Conservation (phyloP, 176 grass and related monocot genomes). For the Lolium multiflorum region DNA sequence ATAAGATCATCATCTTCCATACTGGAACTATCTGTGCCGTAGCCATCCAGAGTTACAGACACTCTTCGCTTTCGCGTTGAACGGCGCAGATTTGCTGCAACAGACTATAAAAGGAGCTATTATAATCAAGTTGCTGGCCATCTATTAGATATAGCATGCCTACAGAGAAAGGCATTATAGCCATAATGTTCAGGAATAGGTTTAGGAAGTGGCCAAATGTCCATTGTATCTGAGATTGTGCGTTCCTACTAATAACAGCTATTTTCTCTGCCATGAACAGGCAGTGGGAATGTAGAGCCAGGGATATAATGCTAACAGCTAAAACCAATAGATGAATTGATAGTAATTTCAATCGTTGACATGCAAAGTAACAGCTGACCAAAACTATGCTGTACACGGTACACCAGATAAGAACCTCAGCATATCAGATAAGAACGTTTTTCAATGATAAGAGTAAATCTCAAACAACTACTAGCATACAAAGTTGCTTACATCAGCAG, state of each 20-base stretch:
- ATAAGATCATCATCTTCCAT: constrained; percentile 98
- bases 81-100: constrained; percentile 85
- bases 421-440: not conserved
- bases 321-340: not conserved
- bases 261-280: not conserved
- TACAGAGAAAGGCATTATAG: not conserved
- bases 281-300: not conserved
- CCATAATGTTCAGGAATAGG: constrained; percentile 8
- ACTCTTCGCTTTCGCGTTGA: constrained; percentile 95
- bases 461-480: not conserved
- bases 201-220: constrained; percentile 12
- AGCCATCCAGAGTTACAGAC: constrained; percentile 87
- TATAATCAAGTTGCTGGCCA: constrained; percentile 34
- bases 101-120: constrained; percentile 65
- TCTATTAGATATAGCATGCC: constrained; percentile 17
- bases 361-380: constrained; percentile 9
- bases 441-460: not conserved
- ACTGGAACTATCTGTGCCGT: constrained; percentile 85
- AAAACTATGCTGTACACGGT: not conserved
- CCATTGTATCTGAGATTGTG: not conserved
- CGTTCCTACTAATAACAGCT: constrained; percentile 19
- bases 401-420: constrained; percentile 13
- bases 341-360: not conserved
- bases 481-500: constrained; percentile 72
- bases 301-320: constrained; percentile 4